These are phyloP conservation scores for Dendryphion nanum DNA, from an alignment of 2,329 filamentous ascomycete species.

Conservation along the genomic window DNA sequence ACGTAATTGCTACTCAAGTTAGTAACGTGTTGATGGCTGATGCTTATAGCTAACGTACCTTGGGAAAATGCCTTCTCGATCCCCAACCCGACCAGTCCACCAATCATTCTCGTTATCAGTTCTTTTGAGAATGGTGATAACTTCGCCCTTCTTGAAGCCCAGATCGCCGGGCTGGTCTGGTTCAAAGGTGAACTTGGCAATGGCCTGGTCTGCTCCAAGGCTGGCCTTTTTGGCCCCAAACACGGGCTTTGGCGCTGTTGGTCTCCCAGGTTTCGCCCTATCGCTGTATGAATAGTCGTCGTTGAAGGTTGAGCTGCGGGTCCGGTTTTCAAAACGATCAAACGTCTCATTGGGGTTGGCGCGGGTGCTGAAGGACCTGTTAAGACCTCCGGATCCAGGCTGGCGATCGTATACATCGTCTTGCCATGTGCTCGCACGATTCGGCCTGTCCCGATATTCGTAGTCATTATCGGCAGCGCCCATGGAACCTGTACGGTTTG, in stretches of 20 bases:
- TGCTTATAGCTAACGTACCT: conserved; percentile 64
- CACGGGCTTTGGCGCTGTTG: conserved; percentile 85
- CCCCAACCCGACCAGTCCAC: conserved; percentile 93
- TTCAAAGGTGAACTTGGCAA: conserved; percentile 92
- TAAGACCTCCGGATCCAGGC: conserved; percentile 37
- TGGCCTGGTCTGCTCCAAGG: conserved; percentile 70
- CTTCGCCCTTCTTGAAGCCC: conserved; percentile 94
- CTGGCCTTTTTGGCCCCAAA: conserved; percentile 57
- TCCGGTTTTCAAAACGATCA: conserved; percentile 41
- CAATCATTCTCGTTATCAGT: conserved; percentile 94
- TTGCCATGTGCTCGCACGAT: conserved; percentile 69
- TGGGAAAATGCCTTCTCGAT: conserved; percentile 87
- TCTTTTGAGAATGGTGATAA: conserved; percentile 92
- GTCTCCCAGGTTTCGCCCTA: conserved; percentile 66
- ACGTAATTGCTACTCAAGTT: conserved; percentile 38
- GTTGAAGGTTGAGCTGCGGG: conserved; percentile 33
- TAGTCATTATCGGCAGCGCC: conserved; percentile 42
- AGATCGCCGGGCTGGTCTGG: conserved; percentile 89
- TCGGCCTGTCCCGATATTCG: conserved; percentile 56
- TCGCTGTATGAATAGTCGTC: conserved; percentile 57
- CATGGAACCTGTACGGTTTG: conserved; percentile 47
- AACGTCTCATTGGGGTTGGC: conserved; percentile 52
- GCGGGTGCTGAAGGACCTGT: conserved; percentile 51
- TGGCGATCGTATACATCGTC: conserved; percentile 70
- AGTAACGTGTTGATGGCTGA: conserved; percentile 3